phyloP scores from a whole-genome alignment of 305 asterid genomes.

The Solanum aculeatissimum region DNA sequence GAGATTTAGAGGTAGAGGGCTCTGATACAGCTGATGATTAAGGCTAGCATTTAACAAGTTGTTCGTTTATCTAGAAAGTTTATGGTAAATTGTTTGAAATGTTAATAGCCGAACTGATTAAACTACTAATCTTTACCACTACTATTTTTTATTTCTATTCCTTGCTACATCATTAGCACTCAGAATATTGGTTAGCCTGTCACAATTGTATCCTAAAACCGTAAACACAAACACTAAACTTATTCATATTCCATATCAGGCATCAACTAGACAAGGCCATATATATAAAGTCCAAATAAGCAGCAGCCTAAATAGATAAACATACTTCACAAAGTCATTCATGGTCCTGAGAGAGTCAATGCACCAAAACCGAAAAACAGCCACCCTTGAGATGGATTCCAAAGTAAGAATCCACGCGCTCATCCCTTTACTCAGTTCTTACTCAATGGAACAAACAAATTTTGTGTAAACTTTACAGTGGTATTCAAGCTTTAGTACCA shows the following conservation, averaged over 20 bases:
- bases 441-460: neutral
- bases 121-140: neutral
- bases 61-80: neutral
- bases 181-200: neutral
- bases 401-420: neutral
- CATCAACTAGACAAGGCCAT: neutral
- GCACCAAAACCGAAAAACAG: neutral
- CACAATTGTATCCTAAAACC: neutral
- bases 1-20: neutral
- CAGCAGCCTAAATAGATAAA: neutral
- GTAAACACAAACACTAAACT: neutral
- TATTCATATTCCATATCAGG: neutral
- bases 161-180: neutral
- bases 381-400: neutral
- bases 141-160: neutral
- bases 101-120: neutral
- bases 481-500: neutral
- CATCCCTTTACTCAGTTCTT: neutral
- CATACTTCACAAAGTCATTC: neutral
- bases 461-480: neutral
- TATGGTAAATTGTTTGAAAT: neutral
- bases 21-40: neutral
- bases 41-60: neutral
- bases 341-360: neutral
- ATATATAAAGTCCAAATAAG: neutral